Evolutionary conservation across 2,329 filamentous ascomycete genomes (phyloP), one percentile per base, ranked within the genome.

Genomic region (Aspergillus spinulosporus): DNA sequence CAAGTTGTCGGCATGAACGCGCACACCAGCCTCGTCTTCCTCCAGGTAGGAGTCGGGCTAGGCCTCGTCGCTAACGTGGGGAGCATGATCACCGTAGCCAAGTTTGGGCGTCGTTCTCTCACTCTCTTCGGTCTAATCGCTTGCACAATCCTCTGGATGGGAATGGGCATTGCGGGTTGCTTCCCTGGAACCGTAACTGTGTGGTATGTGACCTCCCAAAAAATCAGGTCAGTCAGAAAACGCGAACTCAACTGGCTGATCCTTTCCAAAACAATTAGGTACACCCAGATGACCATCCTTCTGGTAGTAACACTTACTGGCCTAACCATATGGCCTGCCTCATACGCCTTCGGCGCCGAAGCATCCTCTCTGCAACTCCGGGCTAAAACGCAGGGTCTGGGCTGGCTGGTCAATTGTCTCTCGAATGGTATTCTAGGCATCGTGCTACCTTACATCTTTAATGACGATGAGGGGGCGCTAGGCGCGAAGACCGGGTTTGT

Each of bases 361-460:
- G 61, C 69, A 5, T 73, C 70, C 2, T 66, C 72, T 1, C 60
- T 74, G 6, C 64, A 68, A 21, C 69, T 77, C 2, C 72, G 74
- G 5, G 70, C 72, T 5, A 74, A 73, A 51, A 68, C 73, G 1
- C 71, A 73, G 57, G 71, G 72, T 4, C 56, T 77, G 11, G 73
- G 72, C 3, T 79, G 80, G 67, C 67, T 78, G 2, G 66, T 73
- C 2, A 73, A 74, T 1, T 73, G 76, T 2, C 65, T 77, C 0
- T 65, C 72, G 3, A 74, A 74, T 29, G 75, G 76, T 2, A 65
- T 76, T 47, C 76, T 81, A 54, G 75, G 74, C 0, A 71, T 83
- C 34, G 72, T 74, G 1, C 64, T 83, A 0, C 81, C 82, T 0
- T 83, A 82, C 54, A 76, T 81, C 11, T 82, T 80, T 68, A 83